Base-by-base conservation (phyloP, 2,329 filamentous ascomycete species). In the Apiospora aurea region DNA sequence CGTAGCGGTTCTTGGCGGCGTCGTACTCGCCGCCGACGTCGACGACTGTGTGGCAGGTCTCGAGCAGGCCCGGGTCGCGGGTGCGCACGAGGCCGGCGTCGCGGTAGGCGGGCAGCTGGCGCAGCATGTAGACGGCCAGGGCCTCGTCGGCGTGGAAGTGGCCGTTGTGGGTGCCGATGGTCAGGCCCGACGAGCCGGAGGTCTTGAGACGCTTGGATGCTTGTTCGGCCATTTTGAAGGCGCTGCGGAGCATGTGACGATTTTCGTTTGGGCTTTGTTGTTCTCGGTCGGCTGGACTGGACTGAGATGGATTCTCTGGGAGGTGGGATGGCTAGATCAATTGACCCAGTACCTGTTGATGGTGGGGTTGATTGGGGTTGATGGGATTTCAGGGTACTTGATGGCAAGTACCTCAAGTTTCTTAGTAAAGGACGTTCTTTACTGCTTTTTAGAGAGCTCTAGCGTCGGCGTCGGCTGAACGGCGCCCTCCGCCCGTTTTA, bases 101-200 rank as follows among this genome's bases (percentile, higher is more conserved):
- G 71, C 87, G 82, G 86, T 98, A 99, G 72, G 91, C 85, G 29
- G 96, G 96, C 24, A 98, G 92, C 72, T 93, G 89, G 75, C 95
- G 94, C 77, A 99, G 93, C 87, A 99, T 94, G 87, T 97, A 95
- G 75, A 99, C 95, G 72, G 96, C 96, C 61, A 99, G 91, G 73
- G 96, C 96, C 86, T 99, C 96, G 83, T 99, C 96, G 82, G 96
- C 96, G 86, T 99, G 96, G 89, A 99, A 99, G 87, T 98, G 95
- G 77, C 96, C 96, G 85, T 93, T 98, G 89, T 99, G 96, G 43
- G 96, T 99, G 80, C 95, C 96, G 81, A 98, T 97, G 77, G 91
- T 84, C 75, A 92, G 85, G 71, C 79, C 77, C 73, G 82, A 82
- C 72, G 82, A 82, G 74, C 85, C 84, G 74, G 89, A 87, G 77